A percentile compares a stretch with the other conserved stretches of the same genome.
phyloP scores from a whole-genome alignment of 1,284 basidiomycete species.

The Fomes fomentarius region DNA sequence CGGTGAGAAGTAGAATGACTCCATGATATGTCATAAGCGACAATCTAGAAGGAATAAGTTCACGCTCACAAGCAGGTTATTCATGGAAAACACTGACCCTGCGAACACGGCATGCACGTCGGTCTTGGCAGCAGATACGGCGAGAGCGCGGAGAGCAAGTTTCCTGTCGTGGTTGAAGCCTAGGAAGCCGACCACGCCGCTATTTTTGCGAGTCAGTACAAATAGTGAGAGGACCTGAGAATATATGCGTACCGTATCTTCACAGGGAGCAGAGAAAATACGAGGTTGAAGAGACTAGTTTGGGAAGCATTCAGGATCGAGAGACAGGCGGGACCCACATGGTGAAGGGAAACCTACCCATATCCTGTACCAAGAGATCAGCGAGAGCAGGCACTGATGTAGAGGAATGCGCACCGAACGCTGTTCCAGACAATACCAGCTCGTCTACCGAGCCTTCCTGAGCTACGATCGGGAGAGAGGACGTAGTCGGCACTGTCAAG shows the following conservation, averaged over 20 bases:
- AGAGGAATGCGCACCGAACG: conserved; percentile 55
- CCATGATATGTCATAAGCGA: conserved; percentile 80
- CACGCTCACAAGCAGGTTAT: neutral
- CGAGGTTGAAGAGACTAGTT: conserved; percentile 76
- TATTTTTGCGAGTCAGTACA: conserved; percentile 31
- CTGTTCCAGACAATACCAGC: conserved; percentile 70
- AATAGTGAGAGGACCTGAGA: neutral
- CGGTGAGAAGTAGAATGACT: conserved; percentile 66
- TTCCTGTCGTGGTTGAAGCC: conserved; percentile 74
- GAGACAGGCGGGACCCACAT: neutral
- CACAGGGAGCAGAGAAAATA: conserved; percentile 74
- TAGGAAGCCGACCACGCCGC: conserved; percentile 70
- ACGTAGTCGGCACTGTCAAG: conserved; percentile 22
- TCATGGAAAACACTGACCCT: conserved; percentile 47
- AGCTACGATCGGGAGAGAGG: conserved; percentile 21
- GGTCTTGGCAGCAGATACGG: conserved; percentile 62
- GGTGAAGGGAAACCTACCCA: conserved; percentile 26
- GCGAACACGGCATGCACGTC: conserved; percentile 78
- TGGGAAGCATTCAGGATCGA: conserved; percentile 3
- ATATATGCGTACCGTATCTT: conserved; percentile 56
- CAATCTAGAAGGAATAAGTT: conserved; percentile 45
- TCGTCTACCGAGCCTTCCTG: conserved; percentile 67
- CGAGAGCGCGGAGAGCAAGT: conserved; percentile 67
- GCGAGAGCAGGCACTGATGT: neutral
- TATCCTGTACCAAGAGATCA: conserved; percentile 26